A percentile compares a stretch with the other conserved stretches of the same genome.
Conservation (phyloP, 352 stramenopile species). For the Halophytophthora batemanensis region DNA sequence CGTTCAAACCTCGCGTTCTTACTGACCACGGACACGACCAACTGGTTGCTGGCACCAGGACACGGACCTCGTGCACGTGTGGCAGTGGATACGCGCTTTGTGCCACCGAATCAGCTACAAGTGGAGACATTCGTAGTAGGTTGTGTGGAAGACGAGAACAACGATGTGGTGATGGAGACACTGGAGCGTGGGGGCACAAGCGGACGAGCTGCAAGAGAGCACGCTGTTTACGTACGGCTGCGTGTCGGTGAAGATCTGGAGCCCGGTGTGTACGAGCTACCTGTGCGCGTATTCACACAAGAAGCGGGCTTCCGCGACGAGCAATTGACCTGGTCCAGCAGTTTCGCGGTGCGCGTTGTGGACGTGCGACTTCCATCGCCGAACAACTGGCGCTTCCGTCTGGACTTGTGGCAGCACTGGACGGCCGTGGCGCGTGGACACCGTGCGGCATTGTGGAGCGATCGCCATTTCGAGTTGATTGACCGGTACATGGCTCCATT, state of each 20-base stretch:
- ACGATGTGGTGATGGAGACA: constrained; percentile 56
- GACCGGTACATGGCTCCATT: constrained; percentile 59
- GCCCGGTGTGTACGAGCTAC: constrained; percentile 60
- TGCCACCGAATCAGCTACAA: constrained; percentile 42
- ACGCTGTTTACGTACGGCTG: constrained; percentile 59
- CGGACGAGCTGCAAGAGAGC: constrained; percentile 23
- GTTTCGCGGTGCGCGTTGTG: constrained; percentile 47
- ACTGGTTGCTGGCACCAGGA: constrained; percentile 56
- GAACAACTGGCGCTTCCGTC: constrained; percentile 52
- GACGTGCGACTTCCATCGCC: constrained; percentile 48
- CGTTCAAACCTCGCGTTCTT: constrained; percentile 54
- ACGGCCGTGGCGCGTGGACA: constrained; percentile 58
- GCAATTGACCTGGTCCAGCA: constrained; percentile 61
- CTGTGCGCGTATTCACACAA: constrained; percentile 65
- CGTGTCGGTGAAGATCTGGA: constrained; percentile 31
- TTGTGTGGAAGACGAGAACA: constrained; percentile 58
- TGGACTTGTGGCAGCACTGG: constrained; percentile 80
- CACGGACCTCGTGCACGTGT: constrained; percentile 60
- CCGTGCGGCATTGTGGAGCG: constrained; percentile 52
- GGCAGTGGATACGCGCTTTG: constrained; percentile 47
- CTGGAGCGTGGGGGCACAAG: constrained; percentile 40
- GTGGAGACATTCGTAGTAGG: constrained; percentile 57
- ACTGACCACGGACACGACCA: constrained; percentile 45
- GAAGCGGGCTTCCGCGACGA: constrained; percentile 61
- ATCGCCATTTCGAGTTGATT: constrained; percentile 66